Evolutionary conservation across 306 rosid species (phyloP), one percentile per base, ranked within the genome.

Genomic region (Medicago arabica): DNA sequence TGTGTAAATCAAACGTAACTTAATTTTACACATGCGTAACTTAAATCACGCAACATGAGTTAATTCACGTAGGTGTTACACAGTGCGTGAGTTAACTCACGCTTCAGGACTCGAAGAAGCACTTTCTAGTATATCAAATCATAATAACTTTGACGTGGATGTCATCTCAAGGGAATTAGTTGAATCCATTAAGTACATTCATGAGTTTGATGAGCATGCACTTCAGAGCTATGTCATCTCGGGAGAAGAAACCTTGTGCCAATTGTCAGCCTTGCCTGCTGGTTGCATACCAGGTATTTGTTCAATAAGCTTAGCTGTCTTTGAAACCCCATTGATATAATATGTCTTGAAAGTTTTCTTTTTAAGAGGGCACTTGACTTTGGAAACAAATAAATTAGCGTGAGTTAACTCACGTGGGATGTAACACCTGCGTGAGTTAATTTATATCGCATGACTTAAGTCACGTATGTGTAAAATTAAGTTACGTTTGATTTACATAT

Each of bases 91-190:
- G 23, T 21, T 21, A 21, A 21, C 23, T 21, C 23, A 21, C 23
- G 87, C 88, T 82, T 92, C 89, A 4, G 96, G 97, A 84, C 93
- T 95, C 25, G 79, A 79, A 82, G 95, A 86, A 80, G 95, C 93
- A 78, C 92, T 95, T 74, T 67, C 71, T 31, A 74, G 81, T 57
- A 59, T 87, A 55, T 78, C 90, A 66, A 86, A 80, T 44, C 59
- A 36, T 64, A 69, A 38, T 78, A 86, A 80, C 83, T 49, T 69
- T 8, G 80, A 85, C 64, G 53, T 36, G 38, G 76, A 80, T 31
- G 81, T 50, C 34, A 61, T 69, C 47, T 61, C 66, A 62, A 75
- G 84, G 68, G 89, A 73, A 62, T 73, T 92, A 31, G 69, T 90
- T 76, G 83, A 87, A 64, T 95, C 98, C 75, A 78, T 92, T 38